phyloP scores from a whole-genome alignment of 2,329 filamentous ascomycete species.

The Claviceps fusiformis region DNA sequence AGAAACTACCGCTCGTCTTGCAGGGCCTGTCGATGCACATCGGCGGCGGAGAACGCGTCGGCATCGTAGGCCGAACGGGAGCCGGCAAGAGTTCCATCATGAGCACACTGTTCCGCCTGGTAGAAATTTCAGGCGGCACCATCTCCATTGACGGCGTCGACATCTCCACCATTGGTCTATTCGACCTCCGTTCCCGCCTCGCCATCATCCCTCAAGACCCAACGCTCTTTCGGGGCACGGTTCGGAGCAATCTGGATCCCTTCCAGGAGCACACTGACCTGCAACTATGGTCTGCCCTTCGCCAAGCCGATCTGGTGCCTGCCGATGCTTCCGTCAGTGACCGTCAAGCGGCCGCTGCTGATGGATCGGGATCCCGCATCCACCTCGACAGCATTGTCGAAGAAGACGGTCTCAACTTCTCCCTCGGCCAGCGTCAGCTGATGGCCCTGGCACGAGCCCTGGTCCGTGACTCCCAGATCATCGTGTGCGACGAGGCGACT shows the following conservation, averaged over 20 bases:
- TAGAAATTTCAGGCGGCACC: constrained; percentile 48
- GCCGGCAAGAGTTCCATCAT: constrained; percentile 77
- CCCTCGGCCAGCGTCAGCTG: constrained; percentile 83
- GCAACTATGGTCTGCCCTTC: constrained; percentile 63
- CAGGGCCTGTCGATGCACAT: constrained; percentile 60
- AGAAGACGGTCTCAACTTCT: constrained; percentile 93
- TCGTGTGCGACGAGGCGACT: constrained; percentile 94
- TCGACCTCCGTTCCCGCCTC: constrained; percentile 61
- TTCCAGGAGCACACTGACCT: constrained; percentile 68
- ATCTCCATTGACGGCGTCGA: constrained; percentile 54
- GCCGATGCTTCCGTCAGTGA: constrained; percentile 54
- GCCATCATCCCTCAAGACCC: constrained; percentile 79
- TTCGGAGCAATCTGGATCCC: constrained; percentile 67
- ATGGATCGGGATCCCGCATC: constrained; percentile 39
- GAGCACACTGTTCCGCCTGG: constrained; percentile 66
- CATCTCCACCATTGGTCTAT: constrained; percentile 60
- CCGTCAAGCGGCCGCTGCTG: constrained; percentile 49
- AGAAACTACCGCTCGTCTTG: constrained; percentile 58
- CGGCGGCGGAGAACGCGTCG: constrained; percentile 62
- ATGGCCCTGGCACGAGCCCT: constrained; percentile 89
- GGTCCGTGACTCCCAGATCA: constrained; percentile 77
- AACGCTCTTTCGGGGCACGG: constrained; percentile 68
- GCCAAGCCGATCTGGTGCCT: constrained; percentile 60
- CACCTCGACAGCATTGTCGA: constrained; percentile 77
- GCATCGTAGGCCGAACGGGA: constrained; percentile 69